A percentile compares a stretch with the other conserved stretches of the same genome.
Conservation (phyloP, 495 filamentous ascomycete species). For the Margaritispora aquatica region DNA sequence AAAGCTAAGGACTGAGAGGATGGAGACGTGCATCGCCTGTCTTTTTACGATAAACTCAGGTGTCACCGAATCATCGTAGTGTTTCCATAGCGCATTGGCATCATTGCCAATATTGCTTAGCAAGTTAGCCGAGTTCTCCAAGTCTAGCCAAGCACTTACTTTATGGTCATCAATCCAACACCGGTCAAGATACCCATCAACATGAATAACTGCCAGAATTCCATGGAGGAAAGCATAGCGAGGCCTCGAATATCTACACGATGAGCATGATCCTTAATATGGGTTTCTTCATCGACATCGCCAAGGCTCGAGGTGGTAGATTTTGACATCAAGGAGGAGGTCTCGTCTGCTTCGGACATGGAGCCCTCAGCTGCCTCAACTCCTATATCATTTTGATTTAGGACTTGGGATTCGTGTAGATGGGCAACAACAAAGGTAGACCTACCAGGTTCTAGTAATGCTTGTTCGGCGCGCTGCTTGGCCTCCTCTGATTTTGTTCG, state of each 20-base stretch:
- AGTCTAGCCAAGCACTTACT: constrained; percentile 52
- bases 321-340: constrained; percentile 64
- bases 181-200: constrained; percentile 86
- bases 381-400: constrained; percentile 21
- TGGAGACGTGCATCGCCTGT: constrained; percentile 90
- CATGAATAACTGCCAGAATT: constrained; percentile 87
- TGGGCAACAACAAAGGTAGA: constrained; percentile 30
- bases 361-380: constrained; percentile 21
- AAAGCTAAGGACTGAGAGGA: constrained; percentile 82
- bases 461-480: constrained; percentile 35
- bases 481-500: constrained; percentile 54
- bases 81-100: constrained; percentile 69
- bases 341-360: constrained; percentile 57
- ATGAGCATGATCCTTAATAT: constrained; percentile 52
- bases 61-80: constrained; percentile 68
- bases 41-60: constrained; percentile 71
- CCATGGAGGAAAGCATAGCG: constrained; percentile 62
- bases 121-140: background rate
- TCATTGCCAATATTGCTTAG: constrained; percentile 91
- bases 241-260: constrained; percentile 87
- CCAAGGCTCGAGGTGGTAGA: constrained; percentile 50
- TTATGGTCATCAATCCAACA: constrained; percentile 97
- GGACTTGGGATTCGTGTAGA: constrained; percentile 7
- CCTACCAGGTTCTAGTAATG: constrained; percentile 60
- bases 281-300: constrained; percentile 19